Evolutionary conservation across 768 basidiomycete species (phyloP).

Genomic region (Boletus sensibilis): DNA sequence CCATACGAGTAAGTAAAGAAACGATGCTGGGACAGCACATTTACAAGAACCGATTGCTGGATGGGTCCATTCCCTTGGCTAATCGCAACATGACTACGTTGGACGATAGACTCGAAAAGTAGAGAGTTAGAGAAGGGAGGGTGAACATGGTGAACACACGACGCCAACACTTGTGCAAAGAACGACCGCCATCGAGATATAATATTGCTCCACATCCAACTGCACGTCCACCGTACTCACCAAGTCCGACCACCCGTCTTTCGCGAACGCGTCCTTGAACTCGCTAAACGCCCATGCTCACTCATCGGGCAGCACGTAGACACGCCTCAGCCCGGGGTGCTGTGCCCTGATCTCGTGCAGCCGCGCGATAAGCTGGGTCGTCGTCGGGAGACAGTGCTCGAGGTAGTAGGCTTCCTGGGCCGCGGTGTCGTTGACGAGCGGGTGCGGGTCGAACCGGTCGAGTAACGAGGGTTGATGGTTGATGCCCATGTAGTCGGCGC

Average conservation of each 20-base stretch:
- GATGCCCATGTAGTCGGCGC: slow-evolving; percentile 47
- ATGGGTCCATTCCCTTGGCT: slow-evolving; percentile 41
- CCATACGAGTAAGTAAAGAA: too few relatives aligned
- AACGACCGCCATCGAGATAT: slow-evolving; percentile 53
- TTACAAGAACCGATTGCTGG: slow-evolving; percentile 45
- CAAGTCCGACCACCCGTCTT: slow-evolving; percentile 53
- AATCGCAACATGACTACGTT: slow-evolving; percentile 50
- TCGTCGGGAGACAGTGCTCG: slow-evolving; percentile 44
- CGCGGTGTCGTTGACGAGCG: slow-evolving; percentile 1
- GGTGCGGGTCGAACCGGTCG: slow-evolving; percentile 41
- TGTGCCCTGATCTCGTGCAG: slow-evolving; percentile 38
- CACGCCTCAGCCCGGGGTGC: slow-evolving; percentile 29
- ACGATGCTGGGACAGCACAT: background rate
- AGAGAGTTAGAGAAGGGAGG: background rate
- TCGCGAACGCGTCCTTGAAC: slow-evolving; percentile 37
- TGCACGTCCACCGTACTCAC: slow-evolving; percentile 40
- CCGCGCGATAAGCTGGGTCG: slow-evolving; percentile 40
- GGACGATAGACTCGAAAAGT: slow-evolving; percentile 50
- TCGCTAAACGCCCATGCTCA: slow-evolving; percentile 43
- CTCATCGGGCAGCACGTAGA: slow-evolving; percentile 53
- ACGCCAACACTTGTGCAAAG: background rate
- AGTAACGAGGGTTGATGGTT: slow-evolving; percentile 41
- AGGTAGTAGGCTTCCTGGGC: slow-evolving; percentile 6
- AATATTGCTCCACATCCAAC: slow-evolving; percentile 45
- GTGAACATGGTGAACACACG: background rate